These are phyloP conservation scores for Cutaneotrichosporon sp. DNA, from an alignment of 1,284 basidiomycete genomes.

Conservation along the genomic window DNA sequence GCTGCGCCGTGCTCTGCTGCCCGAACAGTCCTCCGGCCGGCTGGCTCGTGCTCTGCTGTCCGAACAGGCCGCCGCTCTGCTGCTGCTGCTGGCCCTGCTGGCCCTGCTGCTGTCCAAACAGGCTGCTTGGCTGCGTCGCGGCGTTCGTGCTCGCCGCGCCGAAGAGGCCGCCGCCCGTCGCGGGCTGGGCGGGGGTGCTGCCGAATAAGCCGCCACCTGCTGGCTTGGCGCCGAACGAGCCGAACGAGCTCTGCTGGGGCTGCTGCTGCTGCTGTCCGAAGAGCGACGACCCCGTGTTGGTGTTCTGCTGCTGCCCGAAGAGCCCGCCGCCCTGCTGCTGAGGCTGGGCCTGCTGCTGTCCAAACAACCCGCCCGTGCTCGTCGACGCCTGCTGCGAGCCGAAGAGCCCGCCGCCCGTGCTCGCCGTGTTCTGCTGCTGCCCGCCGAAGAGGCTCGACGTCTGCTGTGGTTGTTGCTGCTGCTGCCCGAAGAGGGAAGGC, in stretches of 20 bases:
- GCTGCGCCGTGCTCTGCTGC: slow-evolving; percentile 1
- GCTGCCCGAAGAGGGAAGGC: slow-evolving; percentile 31
- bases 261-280: slow-evolving; percentile 13
- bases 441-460: slow-evolving; percentile 7
- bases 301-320: slow-evolving; percentile 4
- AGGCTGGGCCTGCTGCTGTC: slow-evolving; percentile 20
- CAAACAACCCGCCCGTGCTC: slow-evolving; percentile 19
- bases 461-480: slow-evolving; percentile 14
- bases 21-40: neutral
- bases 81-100: slow-evolving; percentile 1
- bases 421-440: slow-evolving; percentile 6
- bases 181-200: too few relatives aligned
- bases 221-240: too few relatives aligned
- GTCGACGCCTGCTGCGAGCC: slow-evolving; percentile 16
- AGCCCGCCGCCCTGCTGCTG: slow-evolving; percentile 9
- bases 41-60: slow-evolving; percentile 17
- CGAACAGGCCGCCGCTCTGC: slow-evolving; percentile 17
- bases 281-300: neutral
- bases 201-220: neutral
- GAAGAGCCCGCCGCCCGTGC: slow-evolving; percentile 18
- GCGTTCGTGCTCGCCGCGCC: slow-evolving; percentile 3
- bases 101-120: slow-evolving; percentile 14
- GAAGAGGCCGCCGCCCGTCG: neutral
- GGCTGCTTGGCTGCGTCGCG: neutral
- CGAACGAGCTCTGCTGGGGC: neutral